These are phyloP conservation scores for Exophiala dermatitidis DNA, from an alignment of 2,329 filamentous ascomycete genomes.

Conservation along the genomic window DNA sequence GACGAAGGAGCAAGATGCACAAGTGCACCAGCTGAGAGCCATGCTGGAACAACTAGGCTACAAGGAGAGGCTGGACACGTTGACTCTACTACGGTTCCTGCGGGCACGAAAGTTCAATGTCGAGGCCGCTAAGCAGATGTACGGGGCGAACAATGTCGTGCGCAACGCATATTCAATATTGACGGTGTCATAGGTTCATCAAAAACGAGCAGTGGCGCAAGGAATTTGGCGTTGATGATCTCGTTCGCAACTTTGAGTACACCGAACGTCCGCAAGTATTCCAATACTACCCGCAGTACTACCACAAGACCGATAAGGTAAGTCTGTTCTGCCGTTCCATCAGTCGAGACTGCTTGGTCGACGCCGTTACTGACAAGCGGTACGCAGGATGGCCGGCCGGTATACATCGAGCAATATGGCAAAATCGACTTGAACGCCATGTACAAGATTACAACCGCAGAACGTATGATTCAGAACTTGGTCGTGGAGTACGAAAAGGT, in stretches of 20 bases:
- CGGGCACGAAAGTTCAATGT: constrained; percentile 94
- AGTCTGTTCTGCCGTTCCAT: constrained; percentile 10
- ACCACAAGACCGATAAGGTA: constrained; percentile 70
- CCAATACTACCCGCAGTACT: constrained; percentile 95
- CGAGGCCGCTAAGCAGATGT: constrained; percentile 78
- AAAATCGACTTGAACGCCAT: constrained; percentile 84
- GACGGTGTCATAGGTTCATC: constrained; percentile 60
- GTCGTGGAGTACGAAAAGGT: constrained; percentile 97
- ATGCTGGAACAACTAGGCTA: constrained; percentile 77
- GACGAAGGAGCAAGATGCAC: constrained; percentile 77
- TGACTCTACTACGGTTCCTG: constrained; percentile 88
- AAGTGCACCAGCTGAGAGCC: constrained; percentile 75
- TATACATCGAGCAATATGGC: constrained; percentile 95
- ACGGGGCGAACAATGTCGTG: constrained; percentile 34
- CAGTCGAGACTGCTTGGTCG: not conserved
- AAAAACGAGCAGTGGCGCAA: constrained; percentile 87
- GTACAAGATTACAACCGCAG: constrained; percentile 84
- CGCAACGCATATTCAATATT: constrained; percentile 1
- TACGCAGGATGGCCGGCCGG: constrained; percentile 77
- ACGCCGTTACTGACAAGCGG: constrained; percentile 2
- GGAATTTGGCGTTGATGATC: constrained; percentile 74
- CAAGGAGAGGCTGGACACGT: constrained; percentile 78
- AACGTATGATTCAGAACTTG: constrained; percentile 94
- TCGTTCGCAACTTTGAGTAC: constrained; percentile 77
- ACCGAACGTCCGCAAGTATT: constrained; percentile 75